phyloP scores from a whole-genome alignment of 768 basidiomycete species.

The Collybia sordida region DNA sequence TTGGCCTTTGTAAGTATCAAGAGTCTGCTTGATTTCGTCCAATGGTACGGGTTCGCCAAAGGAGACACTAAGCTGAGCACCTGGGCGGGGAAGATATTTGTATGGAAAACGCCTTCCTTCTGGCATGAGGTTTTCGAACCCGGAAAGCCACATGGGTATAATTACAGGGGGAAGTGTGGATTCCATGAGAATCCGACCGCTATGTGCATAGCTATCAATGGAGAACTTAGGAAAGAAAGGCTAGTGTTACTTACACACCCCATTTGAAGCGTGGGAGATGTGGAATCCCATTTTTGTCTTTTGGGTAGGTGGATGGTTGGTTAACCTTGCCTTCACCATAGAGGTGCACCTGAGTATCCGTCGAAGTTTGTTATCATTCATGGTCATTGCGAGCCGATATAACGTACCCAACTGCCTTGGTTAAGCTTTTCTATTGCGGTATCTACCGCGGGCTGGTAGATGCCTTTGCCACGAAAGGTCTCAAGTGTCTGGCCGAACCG shows the following conservation, averaged over 20 bases:
- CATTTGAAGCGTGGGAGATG: conserved; percentile 84
- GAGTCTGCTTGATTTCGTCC: conserved; percentile 28
- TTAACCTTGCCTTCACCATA: conserved; percentile 90
- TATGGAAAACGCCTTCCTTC: conserved; percentile 76
- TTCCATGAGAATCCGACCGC: conserved; percentile 79
- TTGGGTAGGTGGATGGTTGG: conserved; percentile 58
- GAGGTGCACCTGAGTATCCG: conserved; percentile 72
- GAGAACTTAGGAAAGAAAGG: neutral
- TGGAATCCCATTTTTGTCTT: conserved; percentile 39
- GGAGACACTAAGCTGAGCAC: conserved; percentile 68
- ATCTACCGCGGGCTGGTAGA: conserved; percentile 87
- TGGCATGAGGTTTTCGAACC: conserved; percentile 89
- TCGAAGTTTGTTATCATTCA: neutral
- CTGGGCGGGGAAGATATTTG: conserved; percentile 65
- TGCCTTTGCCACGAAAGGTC: conserved; percentile 87
- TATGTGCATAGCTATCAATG: conserved; percentile 26
- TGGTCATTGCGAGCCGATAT: neutral
- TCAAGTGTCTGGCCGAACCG: conserved; percentile 88
- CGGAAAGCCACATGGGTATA: conserved; percentile 91
- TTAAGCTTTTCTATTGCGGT: conserved; percentile 79
- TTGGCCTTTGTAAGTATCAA: conserved; percentile 7
- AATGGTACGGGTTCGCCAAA: conserved; percentile 74
- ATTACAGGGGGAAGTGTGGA: conserved; percentile 62
- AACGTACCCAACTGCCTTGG: conserved; percentile 80
- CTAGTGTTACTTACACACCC: conserved; percentile 73